These are phyloP conservation scores for Naematelia aurantialba DNA, from an alignment of 768 basidiomycete genomes.

Conservation along the genomic window DNA sequence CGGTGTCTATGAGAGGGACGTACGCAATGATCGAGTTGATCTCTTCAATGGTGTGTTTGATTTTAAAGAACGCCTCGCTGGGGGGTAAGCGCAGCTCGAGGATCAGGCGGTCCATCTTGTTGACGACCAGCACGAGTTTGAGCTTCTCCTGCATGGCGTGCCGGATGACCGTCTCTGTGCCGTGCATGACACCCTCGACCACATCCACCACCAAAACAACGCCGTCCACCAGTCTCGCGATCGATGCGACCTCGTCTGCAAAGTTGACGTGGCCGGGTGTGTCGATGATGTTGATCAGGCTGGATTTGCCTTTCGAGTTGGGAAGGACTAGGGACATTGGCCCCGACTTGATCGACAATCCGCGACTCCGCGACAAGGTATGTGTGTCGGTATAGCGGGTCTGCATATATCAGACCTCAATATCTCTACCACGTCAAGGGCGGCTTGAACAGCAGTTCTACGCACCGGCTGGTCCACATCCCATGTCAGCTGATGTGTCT, in stretches of 20 bases:
- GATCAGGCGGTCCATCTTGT: constrained; percentile 96
- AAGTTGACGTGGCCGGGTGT: constrained; percentile 99
- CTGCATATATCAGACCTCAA: constrained; percentile 53
- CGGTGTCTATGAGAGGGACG: constrained; percentile 20
- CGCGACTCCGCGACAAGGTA: constrained; percentile 76
- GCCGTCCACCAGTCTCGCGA: constrained; percentile 83
- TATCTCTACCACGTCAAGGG: constrained; percentile 4
- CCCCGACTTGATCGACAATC: constrained; percentile 92
- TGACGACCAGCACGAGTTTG: constrained; percentile 87
- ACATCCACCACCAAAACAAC: constrained; percentile 92
- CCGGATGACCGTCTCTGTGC: constrained; percentile 79
- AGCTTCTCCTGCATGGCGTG: constrained; percentile 85
- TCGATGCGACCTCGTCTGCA: constrained; percentile 90
- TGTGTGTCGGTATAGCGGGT: constrained; percentile 95
- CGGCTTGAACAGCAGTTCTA: constrained; percentile 31
- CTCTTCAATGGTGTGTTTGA: constrained; percentile 98
- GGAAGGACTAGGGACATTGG: constrained; percentile 90
- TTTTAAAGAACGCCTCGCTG: constrained; percentile 95
- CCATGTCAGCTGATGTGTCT: constrained; percentile 93
- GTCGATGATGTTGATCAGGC: constrained; percentile 88
- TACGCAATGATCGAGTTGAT: constrained; percentile 94
- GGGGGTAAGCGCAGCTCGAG: constrained; percentile 94
- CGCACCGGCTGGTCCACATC: constrained; percentile 82
- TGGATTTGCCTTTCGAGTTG: constrained; percentile 83
- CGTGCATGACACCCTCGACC: constrained; percentile 98